phyloP scores from a whole-genome alignment of 257 asterid genomes.

The Salvia miltiorrhiza region DNA sequence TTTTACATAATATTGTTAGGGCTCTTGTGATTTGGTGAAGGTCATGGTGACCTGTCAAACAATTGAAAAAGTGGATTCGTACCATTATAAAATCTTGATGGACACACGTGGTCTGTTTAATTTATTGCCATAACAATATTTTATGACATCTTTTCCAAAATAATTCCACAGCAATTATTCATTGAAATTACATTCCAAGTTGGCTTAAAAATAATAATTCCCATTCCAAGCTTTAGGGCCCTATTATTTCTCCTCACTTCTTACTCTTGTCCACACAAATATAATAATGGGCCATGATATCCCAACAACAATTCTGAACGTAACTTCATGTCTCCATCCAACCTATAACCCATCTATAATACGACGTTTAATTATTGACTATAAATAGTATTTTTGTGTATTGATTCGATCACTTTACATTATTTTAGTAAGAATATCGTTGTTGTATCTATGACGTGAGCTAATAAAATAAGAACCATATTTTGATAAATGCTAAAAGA shows the following conservation, averaged over 20 bases:
- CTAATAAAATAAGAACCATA: no score
- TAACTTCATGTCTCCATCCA: neutral
- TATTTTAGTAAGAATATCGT: no score
- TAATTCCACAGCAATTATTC: neutral
- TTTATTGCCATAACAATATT: neutral
- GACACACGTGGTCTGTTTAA: constrained; percentile 9
- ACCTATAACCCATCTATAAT: neutral
- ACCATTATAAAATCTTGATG: neutral
- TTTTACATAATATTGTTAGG: no score
- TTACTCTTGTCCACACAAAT: neutral
- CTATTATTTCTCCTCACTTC: neutral
- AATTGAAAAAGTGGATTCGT: neutral
- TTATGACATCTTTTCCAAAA: neutral
- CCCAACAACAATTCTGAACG: neutral
- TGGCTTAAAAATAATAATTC: no score
- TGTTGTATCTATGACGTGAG: no score
- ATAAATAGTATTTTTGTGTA: neutral
- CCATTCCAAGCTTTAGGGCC: no score
- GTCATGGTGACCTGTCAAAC: neutral
- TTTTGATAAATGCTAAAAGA: no score
- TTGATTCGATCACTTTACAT: no score
- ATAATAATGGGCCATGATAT: neutral
- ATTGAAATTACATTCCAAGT: neutral
- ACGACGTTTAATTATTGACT: neutral
- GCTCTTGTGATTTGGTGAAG: neutral